Conservation (phyloP, 192 early-diverging fungal genomes). For the Backusella australiensis region DNA sequence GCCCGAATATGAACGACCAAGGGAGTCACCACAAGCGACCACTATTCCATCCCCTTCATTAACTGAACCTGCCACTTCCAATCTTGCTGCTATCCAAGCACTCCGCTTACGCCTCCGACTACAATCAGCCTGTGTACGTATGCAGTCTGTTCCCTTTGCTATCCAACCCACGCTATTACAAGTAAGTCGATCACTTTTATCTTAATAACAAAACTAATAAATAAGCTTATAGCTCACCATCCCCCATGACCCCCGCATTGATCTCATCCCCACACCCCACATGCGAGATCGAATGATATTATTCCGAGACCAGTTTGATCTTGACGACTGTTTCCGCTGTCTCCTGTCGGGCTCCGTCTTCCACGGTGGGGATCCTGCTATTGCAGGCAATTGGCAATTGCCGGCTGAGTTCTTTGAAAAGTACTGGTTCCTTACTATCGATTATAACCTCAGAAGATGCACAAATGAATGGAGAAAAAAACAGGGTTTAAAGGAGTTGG, state of each 20-base stretch:
- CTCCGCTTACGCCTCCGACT: conserved; percentile 24
- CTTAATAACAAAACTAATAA: background rate
- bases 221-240: conserved; percentile 25
- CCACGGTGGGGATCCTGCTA: conserved; percentile 34
- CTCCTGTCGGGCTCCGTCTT: conserved; percentile 22
- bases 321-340: conserved; percentile 36
- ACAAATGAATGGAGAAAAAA: conserved; percentile 5
- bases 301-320: conserved; percentile 37
- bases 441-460: conserved; percentile 21
- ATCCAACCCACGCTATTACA: conserved; percentile 30
- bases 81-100: conserved; percentile 30
- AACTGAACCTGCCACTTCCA: background rate
- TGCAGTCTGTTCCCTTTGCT: conserved; percentile 12
- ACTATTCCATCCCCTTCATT: background rate
- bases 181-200: conserved; percentile 7
- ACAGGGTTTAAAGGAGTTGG: background rate
- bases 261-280: conserved; percentile 31
- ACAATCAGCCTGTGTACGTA: conserved; percentile 20
- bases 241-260: conserved; percentile 40
- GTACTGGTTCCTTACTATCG: conserved; percentile 31
- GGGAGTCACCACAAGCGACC: background rate
- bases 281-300: conserved; percentile 45
- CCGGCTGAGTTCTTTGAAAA: conserved; percentile 31
- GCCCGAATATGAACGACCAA: background rate
- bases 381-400: conserved; percentile 34